Evolutionary conservation across 305 asterid species (phyloP).

Genomic region (Fraxinus ornus): DNA sequence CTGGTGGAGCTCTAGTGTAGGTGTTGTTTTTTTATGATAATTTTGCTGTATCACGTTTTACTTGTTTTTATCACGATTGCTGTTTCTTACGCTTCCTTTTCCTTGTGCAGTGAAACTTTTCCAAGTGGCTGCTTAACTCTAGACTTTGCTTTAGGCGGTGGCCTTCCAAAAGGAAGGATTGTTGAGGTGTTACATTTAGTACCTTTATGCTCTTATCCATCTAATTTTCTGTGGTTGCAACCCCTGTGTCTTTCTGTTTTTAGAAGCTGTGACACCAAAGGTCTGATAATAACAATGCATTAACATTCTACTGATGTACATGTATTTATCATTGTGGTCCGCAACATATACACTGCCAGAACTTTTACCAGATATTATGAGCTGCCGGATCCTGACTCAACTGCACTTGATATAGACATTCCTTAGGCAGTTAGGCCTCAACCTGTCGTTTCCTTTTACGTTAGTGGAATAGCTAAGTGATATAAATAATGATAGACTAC

Average conservation of each 20-base stretch:
- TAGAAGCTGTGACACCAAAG: neutral
- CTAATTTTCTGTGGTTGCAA: neutral
- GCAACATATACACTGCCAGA: neutral
- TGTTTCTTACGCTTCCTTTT: slow-evolving; percentile 9
- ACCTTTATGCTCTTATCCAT: neutral
- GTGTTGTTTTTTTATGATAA: slow-evolving; percentile 28
- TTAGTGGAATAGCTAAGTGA: neutral
- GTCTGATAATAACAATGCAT: neutral
- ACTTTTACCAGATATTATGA: neutral
- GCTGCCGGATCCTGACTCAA: neutral
- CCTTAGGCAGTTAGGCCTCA: neutral
- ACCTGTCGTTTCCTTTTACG: neutral
- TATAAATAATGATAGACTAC: neutral
- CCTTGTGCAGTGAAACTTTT: slow-evolving; percentile 77
- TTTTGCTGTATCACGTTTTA: neutral
- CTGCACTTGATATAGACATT: neutral
- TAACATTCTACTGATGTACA: slow-evolving; percentile 3
- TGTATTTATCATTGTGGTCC: neutral
- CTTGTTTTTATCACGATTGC: neutral
- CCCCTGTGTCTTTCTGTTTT: slow-evolving; percentile 1
- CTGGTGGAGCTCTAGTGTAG: slow-evolving; percentile 98
- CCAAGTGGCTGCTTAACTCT: slow-evolving; percentile 93
- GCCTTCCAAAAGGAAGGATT: slow-evolving; percentile 96
- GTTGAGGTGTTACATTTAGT: slow-evolving; percentile 63
- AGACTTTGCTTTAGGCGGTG: slow-evolving; percentile 98